phyloP scores from a whole-genome alignment of 345 rosid genomes.

The Gossypium longicalyx region DNA sequence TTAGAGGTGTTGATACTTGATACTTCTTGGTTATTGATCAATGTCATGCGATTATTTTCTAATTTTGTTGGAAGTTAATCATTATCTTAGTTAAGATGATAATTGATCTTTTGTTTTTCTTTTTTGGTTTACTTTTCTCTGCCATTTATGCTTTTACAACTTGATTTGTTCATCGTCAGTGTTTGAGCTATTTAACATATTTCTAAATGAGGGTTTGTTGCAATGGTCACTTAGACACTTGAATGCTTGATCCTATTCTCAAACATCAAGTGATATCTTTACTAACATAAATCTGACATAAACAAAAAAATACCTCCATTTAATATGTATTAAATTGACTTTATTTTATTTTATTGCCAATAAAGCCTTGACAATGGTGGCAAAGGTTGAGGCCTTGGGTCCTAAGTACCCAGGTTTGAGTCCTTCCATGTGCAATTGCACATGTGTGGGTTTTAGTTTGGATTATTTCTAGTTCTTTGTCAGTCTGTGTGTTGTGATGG shows the following conservation, averaged over 20 bases:
- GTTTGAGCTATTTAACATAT: not conserved
- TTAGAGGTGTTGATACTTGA: slow-evolving; percentile 62
- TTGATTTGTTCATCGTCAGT: not conserved
- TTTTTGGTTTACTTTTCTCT: not conserved
- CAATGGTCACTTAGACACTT: not conserved
- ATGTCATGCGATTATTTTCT: not conserved
- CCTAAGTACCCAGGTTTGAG: too few relatives aligned
- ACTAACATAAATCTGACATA: not conserved
- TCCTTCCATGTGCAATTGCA: too few relatives aligned
- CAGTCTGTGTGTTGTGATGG: too few relatives aligned
- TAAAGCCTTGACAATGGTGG: too few relatives aligned
- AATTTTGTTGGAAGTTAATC: not conserved
- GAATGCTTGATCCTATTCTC: not conserved
- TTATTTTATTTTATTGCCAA: not conserved
- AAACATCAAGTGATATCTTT: not conserved
- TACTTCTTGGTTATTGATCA: slow-evolving; percentile 7
- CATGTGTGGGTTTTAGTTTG: too few relatives aligned
- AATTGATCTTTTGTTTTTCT: not conserved
- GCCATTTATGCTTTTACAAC: not conserved
- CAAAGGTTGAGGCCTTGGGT: too few relatives aligned
- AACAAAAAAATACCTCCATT: not conserved
- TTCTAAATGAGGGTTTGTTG: not conserved
- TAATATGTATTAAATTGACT: not conserved
- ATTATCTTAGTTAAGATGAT: slow-evolving; percentile 4
- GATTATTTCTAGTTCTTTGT: too few relatives aligned